Evolutionary conservation across 2,329 filamentous ascomycete species (phyloP).

Genomic region (Fonsecaea nubica): DNA sequence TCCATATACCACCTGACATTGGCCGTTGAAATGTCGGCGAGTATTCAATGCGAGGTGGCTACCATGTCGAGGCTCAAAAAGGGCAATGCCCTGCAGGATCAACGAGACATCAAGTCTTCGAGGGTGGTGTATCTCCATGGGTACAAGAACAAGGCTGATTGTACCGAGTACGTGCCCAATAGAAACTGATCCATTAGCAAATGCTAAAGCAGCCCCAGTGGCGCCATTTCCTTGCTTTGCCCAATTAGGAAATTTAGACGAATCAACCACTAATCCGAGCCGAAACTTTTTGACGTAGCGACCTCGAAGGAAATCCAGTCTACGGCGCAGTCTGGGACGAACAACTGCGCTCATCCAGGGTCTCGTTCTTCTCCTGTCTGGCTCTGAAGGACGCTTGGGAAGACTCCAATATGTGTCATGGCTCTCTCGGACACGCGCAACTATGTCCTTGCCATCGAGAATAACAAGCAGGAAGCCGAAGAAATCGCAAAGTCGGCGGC

Average conservation of each 20-base stretch:
- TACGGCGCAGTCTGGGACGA: background rate
- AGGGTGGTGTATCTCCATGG: no score
- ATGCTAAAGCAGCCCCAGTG: background rate
- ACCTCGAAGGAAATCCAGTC: background rate
- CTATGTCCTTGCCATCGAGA: conserved; percentile 56
- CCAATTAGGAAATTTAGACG: conserved; percentile 1
- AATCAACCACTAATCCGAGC: background rate
- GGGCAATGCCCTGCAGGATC: no score
- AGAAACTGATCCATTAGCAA: background rate
- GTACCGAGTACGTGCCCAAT: background rate
- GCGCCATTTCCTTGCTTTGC: background rate
- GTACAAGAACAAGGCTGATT: no score
- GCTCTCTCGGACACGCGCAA: conserved; percentile 55
- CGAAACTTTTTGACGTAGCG: conserved; percentile 6
- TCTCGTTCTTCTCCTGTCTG: background rate
- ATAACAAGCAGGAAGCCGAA: conserved; percentile 54
- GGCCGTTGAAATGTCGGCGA: no score
- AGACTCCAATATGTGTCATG: conserved; percentile 37
- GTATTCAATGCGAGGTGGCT: no score
- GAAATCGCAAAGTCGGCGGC: conserved; percentile 54
- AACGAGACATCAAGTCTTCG: no score
- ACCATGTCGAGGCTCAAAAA: no score
- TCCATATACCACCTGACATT: no score
- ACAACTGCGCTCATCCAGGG: background rate
- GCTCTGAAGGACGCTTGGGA: background rate